Base-by-base conservation (phyloP, 1,284 basidiomycete genomes). In the Sporisorium reilianum region DNA sequence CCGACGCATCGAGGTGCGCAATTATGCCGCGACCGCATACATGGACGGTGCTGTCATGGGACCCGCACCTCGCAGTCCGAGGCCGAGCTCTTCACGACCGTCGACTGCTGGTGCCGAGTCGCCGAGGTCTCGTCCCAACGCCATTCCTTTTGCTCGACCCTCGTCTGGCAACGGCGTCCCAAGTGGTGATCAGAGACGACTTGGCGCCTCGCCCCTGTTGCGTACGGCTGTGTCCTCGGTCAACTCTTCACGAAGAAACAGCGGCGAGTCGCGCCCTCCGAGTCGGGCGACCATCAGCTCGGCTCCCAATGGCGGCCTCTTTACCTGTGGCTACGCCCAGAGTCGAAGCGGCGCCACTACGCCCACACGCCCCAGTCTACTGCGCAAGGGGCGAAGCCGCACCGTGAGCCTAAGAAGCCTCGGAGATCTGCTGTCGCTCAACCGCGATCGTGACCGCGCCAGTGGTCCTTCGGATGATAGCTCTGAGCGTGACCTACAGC, bases 1-100 rank as follows among this genome's bases (percentile, higher is more conserved):
- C 18, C 51, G 62, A 40, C 61, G 58, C 3, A 54, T 74, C 55
- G 65, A 69, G 48, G 55, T 74, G 48, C 62, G 38, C 34, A 55
- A 58, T 26, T 70, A 69, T 28, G 49, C 66, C 11, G 72, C 72
- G 6, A 75, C 63, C 6, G 41, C 55, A 6, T 75, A 66, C 30
- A 42, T 75, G 55, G 40, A 66, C 9, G 72, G 72, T 5, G 72
- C 72, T 3, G 32, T 45, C 12, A 75, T 75, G 66, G 72, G 72
- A n/a, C 70, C 70, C n/a, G 44, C 70, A 6, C 64, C 70, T 14
- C 56, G 64, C 3, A 55, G 41, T 10, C 18, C 44, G 1, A 51
- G 55, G 16, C 40, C 50, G 0, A 7, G 54, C 3, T 55, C 57
- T 5, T 58, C 71, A n/a, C 49, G 65, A 14, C 65, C 62, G 9